Evolutionary conservation across 148 eudicot genomes (phyloP).

Genomic region (Linanthus parryae): DNA sequence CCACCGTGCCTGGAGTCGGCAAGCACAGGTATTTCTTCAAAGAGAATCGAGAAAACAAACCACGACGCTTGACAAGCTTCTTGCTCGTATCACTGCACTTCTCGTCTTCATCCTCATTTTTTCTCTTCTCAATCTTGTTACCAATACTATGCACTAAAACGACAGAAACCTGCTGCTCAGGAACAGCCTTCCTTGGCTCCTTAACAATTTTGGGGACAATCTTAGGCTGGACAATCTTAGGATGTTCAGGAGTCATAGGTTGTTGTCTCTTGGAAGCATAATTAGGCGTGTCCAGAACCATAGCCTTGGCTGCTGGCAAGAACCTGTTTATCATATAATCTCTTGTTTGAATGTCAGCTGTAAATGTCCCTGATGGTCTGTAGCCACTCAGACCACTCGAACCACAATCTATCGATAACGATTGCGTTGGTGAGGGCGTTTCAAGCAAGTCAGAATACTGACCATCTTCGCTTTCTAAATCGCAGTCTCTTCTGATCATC

Average conservation of each 20-base stretch:
- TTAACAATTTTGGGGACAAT: slow-evolving; percentile 38
- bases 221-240: slow-evolving; percentile 23
- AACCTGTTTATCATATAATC: slow-evolving; percentile 87
- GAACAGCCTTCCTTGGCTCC: slow-evolving; percentile 31
- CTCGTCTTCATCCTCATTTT: slow-evolving; percentile 42
- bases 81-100: slow-evolving; percentile 19
- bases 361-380: slow-evolving; percentile 18
- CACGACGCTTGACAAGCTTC: slow-evolving; percentile 42
- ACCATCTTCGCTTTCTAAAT: slow-evolving; percentile 22
- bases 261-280: slow-evolving; percentile 53
- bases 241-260: slow-evolving; percentile 25
- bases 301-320: slow-evolving; percentile 86
- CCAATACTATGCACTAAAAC: slow-evolving; percentile 25
- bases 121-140: slow-evolving; percentile 29
- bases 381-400: slow-evolving; percentile 46
- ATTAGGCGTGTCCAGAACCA: slow-evolving; percentile 64
- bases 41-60: slow-evolving; percentile 73
- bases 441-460: slow-evolving; percentile 55
- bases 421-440: slow-evolving; percentile 34
- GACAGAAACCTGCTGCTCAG: slow-evolving; percentile 22
- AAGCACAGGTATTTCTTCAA: slow-evolving; percentile 60
- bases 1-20: slow-evolving; percentile 51
- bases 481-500: slow-evolving; percentile 8
- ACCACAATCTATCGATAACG: slow-evolving; percentile 56
- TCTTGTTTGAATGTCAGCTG: slow-evolving; percentile 37